These are phyloP conservation scores for Capillidium heterosporum DNA, from an alignment of 371 early-diverging fungal genomes.

Conservation along the genomic window DNA sequence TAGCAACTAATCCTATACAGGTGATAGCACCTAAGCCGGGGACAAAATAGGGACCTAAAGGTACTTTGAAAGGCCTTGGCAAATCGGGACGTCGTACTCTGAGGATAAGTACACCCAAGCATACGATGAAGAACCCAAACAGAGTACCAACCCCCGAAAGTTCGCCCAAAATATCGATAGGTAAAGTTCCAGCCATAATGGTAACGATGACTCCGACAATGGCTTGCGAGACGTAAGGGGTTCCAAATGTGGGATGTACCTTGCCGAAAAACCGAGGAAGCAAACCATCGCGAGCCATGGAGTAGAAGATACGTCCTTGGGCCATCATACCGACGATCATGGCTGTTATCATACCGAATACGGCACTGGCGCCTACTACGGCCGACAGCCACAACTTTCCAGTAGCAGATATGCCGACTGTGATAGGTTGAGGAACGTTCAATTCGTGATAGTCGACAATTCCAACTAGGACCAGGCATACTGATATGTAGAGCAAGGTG, in stretches of 20 bases:
- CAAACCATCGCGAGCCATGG: slow-evolving; percentile 45
- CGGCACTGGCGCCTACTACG: slow-evolving; percentile 52
- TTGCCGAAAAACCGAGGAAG: slow-evolving; percentile 19
- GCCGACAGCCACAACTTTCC: slow-evolving; percentile 49
- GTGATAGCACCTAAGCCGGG: slow-evolving; percentile 37
- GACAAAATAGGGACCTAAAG: slow-evolving; percentile 42
- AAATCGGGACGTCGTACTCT: slow-evolving; percentile 52
- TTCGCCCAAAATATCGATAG: slow-evolving; percentile 67
- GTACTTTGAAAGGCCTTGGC: slow-evolving; percentile 54
- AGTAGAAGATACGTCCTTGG: slow-evolving; percentile 73
- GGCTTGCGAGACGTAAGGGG: slow-evolving; percentile 54
- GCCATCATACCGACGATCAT: slow-evolving; percentile 52
- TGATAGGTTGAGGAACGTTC: slow-evolving; percentile 32
- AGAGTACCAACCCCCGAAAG: slow-evolving; percentile 76
- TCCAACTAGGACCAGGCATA: slow-evolving; percentile 50
- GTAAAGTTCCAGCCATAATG: slow-evolving; percentile 47
- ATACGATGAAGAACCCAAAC: slow-evolving; percentile 67
- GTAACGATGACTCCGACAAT: slow-evolving; percentile 46
- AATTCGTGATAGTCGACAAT: slow-evolving; percentile 36
- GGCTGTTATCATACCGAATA: slow-evolving; percentile 62
- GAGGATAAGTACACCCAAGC: slow-evolving; percentile 53
- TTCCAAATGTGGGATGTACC: slow-evolving; percentile 28
- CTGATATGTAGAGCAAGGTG: slow-evolving; percentile 60
- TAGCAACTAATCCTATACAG: slow-evolving; percentile 34
- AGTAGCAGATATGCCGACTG: slow-evolving; percentile 35